Percentiles rank a stretch among this genome's conserved stretches.
These are phyloP conservation scores for Sporothrix humicola DNA, from an alignment of 2,329 filamentous ascomycete species.

Conservation along the genomic window DNA sequence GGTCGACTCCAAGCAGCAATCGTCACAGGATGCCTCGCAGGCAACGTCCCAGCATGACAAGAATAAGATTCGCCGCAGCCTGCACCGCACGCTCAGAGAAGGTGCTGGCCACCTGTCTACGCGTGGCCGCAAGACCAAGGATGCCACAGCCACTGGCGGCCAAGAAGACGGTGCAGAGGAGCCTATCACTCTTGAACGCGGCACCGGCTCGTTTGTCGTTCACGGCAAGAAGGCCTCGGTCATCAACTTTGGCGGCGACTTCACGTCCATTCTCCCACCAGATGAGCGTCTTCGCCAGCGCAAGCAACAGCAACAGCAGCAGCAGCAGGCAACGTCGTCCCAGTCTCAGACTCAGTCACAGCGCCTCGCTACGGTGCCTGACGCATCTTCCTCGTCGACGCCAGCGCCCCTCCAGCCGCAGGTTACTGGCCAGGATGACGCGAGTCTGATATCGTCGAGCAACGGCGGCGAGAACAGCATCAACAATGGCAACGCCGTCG, in stretches of 20 bases:
- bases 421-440: conserved; percentile 16
- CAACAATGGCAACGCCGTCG: neutral
- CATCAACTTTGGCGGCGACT: conserved; percentile 92
- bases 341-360: conserved; percentile 27
- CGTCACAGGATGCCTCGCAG: conserved; percentile 37
- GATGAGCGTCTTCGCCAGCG: conserved; percentile 74
- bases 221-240: conserved; percentile 98
- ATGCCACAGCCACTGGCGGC: conserved; percentile 45
- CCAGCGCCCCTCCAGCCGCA: conserved; percentile 41
- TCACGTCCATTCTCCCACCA: conserved; percentile 72
- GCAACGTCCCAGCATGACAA: conserved; percentile 50
- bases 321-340: conserved; percentile 36
- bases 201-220: conserved; percentile 88
- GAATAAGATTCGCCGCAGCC: conserved; percentile 78
- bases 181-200: conserved; percentile 72
- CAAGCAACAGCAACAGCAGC: conserved; percentile 52
- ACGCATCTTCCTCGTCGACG: conserved; percentile 42
- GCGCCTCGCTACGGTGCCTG: conserved; percentile 34
- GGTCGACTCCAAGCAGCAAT: conserved; percentile 22
- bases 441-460: conserved; percentile 5
- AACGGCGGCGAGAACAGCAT: conserved; percentile 22
- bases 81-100: conserved; percentile 89
- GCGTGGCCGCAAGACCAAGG: conserved; percentile 77
- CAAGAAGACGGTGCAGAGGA: conserved; percentile 49
- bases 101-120: conserved; percentile 70